phyloP scores from a whole-genome alignment of 2,329 filamentous ascomycete genomes.

The Trichoderma lentiforme region DNA sequence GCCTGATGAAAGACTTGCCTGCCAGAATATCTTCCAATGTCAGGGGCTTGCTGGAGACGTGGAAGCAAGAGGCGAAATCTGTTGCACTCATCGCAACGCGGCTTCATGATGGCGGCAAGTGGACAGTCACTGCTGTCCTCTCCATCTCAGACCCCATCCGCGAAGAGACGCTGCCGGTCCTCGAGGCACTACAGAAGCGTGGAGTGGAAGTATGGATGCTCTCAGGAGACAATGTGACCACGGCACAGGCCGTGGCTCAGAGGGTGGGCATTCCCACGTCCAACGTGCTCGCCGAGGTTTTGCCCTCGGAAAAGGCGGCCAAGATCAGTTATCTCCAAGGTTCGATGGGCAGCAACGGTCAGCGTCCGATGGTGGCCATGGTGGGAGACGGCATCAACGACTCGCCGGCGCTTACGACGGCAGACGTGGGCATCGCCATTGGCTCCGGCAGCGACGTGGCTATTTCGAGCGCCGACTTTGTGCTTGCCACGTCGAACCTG shows the following conservation, averaged over 20 bases:
- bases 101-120: slow-evolving; percentile 28
- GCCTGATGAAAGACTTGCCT: slow-evolving; percentile 55
- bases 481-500: slow-evolving; percentile 72
- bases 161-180: slow-evolving; percentile 63
- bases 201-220: slow-evolving; percentile 85
- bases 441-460: slow-evolving; percentile 82
- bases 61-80: slow-evolving; percentile 63
- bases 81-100: slow-evolving; percentile 56
- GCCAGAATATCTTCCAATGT: slow-evolving; percentile 39
- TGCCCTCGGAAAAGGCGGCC: slow-evolving; percentile 77
- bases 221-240: slow-evolving; percentile 85
- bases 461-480: slow-evolving; percentile 76
- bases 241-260: slow-evolving; percentile 72
- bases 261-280: slow-evolving; percentile 68
- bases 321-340: slow-evolving; percentile 64
- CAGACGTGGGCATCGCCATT: slow-evolving; percentile 82
- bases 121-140: slow-evolving; percentile 61
- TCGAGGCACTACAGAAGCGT: slow-evolving; percentile 60
- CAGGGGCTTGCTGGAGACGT: slow-evolving; percentile 43
- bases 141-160: slow-evolving; percentile 80
- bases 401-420: slow-evolving; percentile 73
- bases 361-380: slow-evolving; percentile 66
- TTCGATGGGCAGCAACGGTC: slow-evolving; percentile 40
- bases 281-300: slow-evolving; percentile 82
- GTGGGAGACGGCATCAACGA: slow-evolving; percentile 90